phyloP scores from a whole-genome alignment of 2,329 filamentous ascomycete species.

The Colletotrichum cereale region DNA sequence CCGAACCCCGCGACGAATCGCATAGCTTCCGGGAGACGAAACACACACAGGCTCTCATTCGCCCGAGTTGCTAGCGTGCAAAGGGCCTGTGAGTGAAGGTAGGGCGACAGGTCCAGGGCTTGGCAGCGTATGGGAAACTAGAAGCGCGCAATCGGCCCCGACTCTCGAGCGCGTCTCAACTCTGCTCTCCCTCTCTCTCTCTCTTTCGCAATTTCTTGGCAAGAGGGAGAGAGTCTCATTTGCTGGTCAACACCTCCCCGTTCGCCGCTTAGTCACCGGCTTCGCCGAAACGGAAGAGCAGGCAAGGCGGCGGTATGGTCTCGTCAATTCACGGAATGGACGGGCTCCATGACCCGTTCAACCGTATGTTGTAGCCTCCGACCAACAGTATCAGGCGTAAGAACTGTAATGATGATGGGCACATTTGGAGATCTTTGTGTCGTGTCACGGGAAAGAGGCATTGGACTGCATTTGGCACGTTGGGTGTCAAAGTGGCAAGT shows the following conservation, averaged over 20 bases:
- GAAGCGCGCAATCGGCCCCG: not conserved
- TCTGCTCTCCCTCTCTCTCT: not conserved
- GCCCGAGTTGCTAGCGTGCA: not conserved
- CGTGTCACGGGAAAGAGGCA: no score
- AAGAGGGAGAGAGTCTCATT: not conserved
- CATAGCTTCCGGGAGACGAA: not conserved
- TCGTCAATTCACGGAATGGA: not conserved
- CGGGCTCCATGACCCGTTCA: no score
- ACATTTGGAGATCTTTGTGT: not conserved
- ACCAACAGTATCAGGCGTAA: no score
- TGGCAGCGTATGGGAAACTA: not conserved
- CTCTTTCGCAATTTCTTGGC: no score
- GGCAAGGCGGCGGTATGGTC: not conserved
- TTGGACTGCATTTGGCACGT: no score
- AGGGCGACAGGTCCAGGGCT: not conserved
- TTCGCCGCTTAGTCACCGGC: slow-evolving; percentile 9
- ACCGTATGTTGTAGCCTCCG: no score
- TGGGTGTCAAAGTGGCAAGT: no score
- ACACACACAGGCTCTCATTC: not conserved
- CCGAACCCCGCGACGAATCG: slow-evolving; percentile 2
- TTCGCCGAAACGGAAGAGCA: not conserved
- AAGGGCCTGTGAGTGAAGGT: not conserved
- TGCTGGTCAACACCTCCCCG: not conserved
- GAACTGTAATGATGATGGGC: not conserved
- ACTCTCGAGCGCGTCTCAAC: not conserved